A percentile compares a stretch with the other conserved stretches of the same genome.
Evolutionary conservation across 108 stramenopile genomes (phyloP).

Genomic region (Aurantiochytrium sp.): DNA sequence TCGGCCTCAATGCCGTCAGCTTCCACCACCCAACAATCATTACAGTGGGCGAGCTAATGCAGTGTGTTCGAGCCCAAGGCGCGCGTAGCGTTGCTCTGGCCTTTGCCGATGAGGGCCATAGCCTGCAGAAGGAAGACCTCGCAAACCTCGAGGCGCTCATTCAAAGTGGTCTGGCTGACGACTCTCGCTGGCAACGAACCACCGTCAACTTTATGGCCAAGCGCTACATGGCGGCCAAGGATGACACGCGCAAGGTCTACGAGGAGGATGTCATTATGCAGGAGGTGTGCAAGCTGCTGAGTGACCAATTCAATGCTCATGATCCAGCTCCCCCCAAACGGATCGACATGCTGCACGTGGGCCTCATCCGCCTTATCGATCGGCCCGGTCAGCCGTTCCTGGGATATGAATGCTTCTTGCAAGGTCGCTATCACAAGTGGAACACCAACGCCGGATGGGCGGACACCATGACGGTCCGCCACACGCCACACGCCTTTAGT

Average conservation of each 20-base stretch:
- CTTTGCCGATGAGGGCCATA: background rate
- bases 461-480: background rate
- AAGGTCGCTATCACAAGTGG: background rate
- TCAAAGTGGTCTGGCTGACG: background rate
- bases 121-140: background rate
- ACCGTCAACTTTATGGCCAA: slow-evolving; percentile 9
- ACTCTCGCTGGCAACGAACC: background rate
- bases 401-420: background rate
- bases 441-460: background rate
- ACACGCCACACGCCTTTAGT: slow-evolving; percentile 64
- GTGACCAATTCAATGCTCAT: background rate
- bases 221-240: background rate
- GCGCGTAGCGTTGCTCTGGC: background rate
- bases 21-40: background rate
- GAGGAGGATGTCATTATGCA: slow-evolving; percentile 15
- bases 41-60: background rate
- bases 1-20: background rate
- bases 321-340: background rate
- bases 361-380: background rate
- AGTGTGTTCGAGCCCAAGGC: background rate
- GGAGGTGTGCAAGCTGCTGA: background rate
- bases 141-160: background rate
- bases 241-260: background rate
- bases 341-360: slow-evolving; percentile 8
- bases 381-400: background rate